Conservation (phyloP, 2,329 filamentous ascomycete species). For the Boeremia lycopersici region DNA sequence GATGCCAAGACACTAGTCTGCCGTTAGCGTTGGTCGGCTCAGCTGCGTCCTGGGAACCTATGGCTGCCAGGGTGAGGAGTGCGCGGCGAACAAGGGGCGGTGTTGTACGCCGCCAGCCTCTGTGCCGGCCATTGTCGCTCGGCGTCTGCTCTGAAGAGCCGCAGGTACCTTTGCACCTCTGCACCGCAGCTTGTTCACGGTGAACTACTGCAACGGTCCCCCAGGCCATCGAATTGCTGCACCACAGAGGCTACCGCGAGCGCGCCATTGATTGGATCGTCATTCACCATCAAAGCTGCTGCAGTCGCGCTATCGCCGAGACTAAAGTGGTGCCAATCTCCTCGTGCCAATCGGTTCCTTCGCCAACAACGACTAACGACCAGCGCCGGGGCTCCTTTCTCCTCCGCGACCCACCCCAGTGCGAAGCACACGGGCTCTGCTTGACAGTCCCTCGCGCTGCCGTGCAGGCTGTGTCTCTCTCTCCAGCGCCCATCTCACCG, state of each 20-base stretch:
- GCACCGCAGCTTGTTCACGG: conserved; percentile 4
- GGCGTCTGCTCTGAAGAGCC: conserved; percentile 1
- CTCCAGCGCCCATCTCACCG: conserved; percentile 37
- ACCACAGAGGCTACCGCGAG: neutral
- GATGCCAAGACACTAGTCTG: too few species aligned
- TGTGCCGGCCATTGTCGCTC: conserved; percentile 3
- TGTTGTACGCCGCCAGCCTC: conserved; percentile 13
- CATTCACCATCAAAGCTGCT: conserved; percentile 1
- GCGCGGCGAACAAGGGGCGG: conserved; percentile 13
- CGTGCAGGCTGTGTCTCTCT: conserved; percentile 25
- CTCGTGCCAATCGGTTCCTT: conserved; percentile 16
- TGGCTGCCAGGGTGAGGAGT: neutral
- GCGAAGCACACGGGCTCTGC: conserved; percentile 17
- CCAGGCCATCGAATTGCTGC: conserved; percentile 12
- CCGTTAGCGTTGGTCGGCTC: too few species aligned
- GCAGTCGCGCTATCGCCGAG: conserved; percentile 6
- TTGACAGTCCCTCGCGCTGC: conserved; percentile 22
- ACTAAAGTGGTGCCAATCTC: conserved; percentile 11
- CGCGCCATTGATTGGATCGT: conserved; percentile 8
- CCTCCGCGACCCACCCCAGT: conserved; percentile 9
- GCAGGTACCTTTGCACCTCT: neutral
- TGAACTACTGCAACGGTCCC: conserved; percentile 5
- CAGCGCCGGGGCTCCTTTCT: conserved; percentile 20
- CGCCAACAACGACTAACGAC: conserved; percentile 15
- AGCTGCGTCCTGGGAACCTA: too few species aligned